phyloP scores from a whole-genome alignment of 805 yeast genomes.

The Novakomyces olei region DNA sequence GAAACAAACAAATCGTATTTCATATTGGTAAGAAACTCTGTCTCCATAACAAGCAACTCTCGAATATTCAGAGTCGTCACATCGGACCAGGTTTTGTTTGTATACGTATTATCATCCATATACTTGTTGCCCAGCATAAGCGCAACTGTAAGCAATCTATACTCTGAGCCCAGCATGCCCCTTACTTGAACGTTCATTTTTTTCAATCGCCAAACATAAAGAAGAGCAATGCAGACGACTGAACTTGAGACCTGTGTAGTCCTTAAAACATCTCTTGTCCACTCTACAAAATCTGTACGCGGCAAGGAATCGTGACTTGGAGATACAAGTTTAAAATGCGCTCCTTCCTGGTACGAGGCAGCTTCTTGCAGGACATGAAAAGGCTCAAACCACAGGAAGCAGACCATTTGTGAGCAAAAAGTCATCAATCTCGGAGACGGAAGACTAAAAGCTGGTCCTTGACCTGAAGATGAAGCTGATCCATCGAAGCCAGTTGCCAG shows the following conservation, averaged over 20 bases:
- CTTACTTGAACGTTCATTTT: not conserved
- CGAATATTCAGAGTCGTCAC: constrained; percentile 51
- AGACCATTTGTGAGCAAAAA: too few relatives aligned
- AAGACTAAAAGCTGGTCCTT: too few relatives aligned
- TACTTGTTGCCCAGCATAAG: constrained; percentile 72
- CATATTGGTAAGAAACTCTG: constrained; percentile 19
- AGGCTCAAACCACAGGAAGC: too few relatives aligned
- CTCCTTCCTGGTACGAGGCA: too few relatives aligned
- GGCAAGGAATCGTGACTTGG: too few relatives aligned
- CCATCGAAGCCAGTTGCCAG: too few relatives aligned
- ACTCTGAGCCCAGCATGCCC: constrained; percentile 1
- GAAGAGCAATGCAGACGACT: constrained; percentile 1
- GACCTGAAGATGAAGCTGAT: too few relatives aligned
- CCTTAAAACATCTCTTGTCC: not conserved
- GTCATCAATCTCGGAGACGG: too few relatives aligned
- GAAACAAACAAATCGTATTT: not conserved
- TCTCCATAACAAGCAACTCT: constrained; percentile 42
- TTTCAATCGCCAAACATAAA: constrained; percentile 1
- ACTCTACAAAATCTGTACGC: not conserved
- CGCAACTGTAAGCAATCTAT: constrained; percentile 28
- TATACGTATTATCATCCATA: constrained; percentile 81
- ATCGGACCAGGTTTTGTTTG: constrained; percentile 77
- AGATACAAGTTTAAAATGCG: too few relatives aligned
- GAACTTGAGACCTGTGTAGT: constrained; percentile 1
- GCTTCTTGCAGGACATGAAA: too few relatives aligned